Conservation (phyloP, 768 basidiomycete species). For the Cantharellus anzutake region DNA sequence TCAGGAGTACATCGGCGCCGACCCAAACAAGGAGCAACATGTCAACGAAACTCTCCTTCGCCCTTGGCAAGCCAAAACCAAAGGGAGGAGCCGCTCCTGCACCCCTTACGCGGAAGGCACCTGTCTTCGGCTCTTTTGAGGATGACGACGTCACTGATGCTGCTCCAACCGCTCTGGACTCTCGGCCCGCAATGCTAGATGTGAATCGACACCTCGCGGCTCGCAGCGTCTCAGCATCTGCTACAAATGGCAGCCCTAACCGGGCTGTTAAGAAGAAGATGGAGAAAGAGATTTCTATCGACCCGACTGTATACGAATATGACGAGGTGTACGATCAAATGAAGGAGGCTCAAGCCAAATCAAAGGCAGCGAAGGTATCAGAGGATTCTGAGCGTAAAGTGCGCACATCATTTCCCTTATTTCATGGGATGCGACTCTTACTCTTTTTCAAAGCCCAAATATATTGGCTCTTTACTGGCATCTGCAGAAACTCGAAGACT, state of each 20-base stretch:
- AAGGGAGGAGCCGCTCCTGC: conserved; percentile 7
- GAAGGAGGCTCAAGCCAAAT: conserved; percentile 63
- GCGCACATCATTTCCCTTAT: conserved; percentile 11
- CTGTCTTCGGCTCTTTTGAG: conserved; percentile 41
- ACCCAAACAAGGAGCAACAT: too few species aligned
- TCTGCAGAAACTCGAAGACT: conserved; percentile 75
- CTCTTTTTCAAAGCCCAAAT: conserved; percentile 59
- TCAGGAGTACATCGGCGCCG: too few species aligned
- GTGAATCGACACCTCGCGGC: conserved; percentile 22
- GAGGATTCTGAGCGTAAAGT: conserved; percentile 69
- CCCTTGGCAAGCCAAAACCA: conserved; percentile 34
- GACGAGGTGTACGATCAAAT: conserved; percentile 94
- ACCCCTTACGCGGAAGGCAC: conserved; percentile 28
- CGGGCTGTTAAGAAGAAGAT: conserved; percentile 52
- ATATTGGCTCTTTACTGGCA: conserved; percentile 59
- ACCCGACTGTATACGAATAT: conserved; percentile 77
- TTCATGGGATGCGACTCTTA: conserved; percentile 6
- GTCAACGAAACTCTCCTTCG: conserved; percentile 60
- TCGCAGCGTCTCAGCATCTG: conserved; percentile 38
- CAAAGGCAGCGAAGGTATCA: conserved; percentile 57
- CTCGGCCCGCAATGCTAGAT: not conserved
- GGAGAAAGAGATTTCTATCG: conserved; percentile 60
- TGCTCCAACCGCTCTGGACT: conserved; percentile 24
- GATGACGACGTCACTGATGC: conserved; percentile 39
- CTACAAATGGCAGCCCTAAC: conserved; percentile 31